Conservation (phyloP, 805 yeast genomes). For the Candida multigemmis region DNA sequence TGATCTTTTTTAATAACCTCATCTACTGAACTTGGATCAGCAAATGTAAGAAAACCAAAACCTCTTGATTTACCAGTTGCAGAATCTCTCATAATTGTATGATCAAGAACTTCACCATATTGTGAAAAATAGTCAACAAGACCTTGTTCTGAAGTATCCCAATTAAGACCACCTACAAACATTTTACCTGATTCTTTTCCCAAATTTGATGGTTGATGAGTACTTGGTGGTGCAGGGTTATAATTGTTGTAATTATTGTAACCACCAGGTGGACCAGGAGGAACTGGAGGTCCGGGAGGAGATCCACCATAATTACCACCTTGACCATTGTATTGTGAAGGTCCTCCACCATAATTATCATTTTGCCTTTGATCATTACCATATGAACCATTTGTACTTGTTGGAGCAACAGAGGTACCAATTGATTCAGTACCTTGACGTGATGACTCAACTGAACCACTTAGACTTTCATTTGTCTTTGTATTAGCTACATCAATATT, state of each 20-base stretch:
- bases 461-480: too few species aligned
- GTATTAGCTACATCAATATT: not conserved
- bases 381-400: too few species aligned
- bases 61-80: constrained; percentile 88
- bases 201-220: constrained; percentile 16
- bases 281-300: constrained; percentile 4
- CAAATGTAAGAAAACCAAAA: constrained; percentile 87
- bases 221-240: constrained; percentile 7
- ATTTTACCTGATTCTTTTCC: constrained; percentile 72
- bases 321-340: too few species aligned
- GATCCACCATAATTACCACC: too few species aligned
- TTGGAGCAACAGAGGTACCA: constrained; percentile 6
- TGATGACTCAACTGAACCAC: too few species aligned
- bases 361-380: too few species aligned
- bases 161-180: constrained; percentile 94
- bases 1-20: constrained; percentile 82
- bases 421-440: too few species aligned
- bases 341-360: too few species aligned
- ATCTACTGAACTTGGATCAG: constrained; percentile 72
- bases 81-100: constrained; percentile 88
- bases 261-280: constrained; percentile 2
- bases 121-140: constrained; percentile 74
- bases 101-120: constrained; percentile 82
- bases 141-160: constrained; percentile 94
- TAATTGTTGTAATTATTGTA: not conserved